A percentile compares a stretch with the other conserved stretches of the same genome.
These are phyloP conservation scores for Pleoardoris graminearum DNA, from an alignment of 2,329 filamentous ascomycete genomes.

Conservation along the genomic window DNA sequence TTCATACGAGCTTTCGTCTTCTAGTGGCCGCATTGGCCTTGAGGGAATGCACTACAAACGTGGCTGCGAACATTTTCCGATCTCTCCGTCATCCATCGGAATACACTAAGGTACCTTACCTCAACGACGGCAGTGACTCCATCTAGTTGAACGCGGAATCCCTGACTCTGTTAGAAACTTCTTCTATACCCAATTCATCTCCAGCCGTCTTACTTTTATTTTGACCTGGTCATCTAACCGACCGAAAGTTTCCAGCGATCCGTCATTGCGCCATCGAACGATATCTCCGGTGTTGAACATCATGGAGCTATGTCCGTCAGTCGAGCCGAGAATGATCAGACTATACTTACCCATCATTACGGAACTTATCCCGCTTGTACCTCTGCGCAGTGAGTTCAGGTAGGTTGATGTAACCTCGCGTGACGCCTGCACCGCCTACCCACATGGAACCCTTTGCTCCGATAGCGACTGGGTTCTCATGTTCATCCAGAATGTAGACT, in stretches of 20 bases:
- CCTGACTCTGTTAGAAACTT: slow-evolving; percentile 32
- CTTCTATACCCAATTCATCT: too few relatives aligned
- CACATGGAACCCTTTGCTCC: slow-evolving; percentile 59
- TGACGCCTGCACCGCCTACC: slow-evolving; percentile 60
- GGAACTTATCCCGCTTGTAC: slow-evolving; percentile 58
- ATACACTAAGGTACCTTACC: slow-evolving; percentile 7
- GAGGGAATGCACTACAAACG: not conserved
- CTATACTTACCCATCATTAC: slow-evolving; percentile 52
- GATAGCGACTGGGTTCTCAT: slow-evolving; percentile 50
- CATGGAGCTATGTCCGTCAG: slow-evolving; percentile 28
- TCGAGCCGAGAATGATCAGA: not conserved
- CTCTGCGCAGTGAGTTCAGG: slow-evolving; percentile 55
- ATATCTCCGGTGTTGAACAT: slow-evolving; percentile 67
- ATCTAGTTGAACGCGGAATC: slow-evolving; percentile 64
- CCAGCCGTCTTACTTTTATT: slow-evolving; percentile 50
- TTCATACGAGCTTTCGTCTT: not conserved
- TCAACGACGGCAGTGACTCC: slow-evolving; percentile 52
- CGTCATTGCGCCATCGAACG: slow-evolving; percentile 58
- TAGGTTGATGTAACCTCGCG: slow-evolving; percentile 60
- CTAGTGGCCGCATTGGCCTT: not conserved
- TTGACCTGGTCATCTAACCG: slow-evolving; percentile 66
- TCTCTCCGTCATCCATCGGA: too few relatives aligned
- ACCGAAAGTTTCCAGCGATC: slow-evolving; percentile 59
- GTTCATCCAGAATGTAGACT: slow-evolving; percentile 58
- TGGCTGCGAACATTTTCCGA: too few relatives aligned